A percentile compares a stretch with the other conserved stretches of the same genome.
These are phyloP conservation scores for Rhynchosporium secalis DNA, from an alignment of 2,329 filamentous ascomycete genomes.

Conservation along the genomic window DNA sequence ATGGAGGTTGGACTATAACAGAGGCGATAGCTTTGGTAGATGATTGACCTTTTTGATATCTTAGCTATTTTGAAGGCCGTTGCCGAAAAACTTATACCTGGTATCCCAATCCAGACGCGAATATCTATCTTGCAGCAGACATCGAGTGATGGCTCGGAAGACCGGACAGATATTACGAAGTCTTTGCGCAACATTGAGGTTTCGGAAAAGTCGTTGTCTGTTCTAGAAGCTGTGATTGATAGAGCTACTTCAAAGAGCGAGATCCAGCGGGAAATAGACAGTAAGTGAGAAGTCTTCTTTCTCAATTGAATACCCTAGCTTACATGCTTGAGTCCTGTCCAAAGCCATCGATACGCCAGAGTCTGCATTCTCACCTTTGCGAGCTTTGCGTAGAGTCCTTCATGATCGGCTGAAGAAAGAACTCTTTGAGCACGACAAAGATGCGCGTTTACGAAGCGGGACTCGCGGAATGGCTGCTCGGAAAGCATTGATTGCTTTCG, in stretches of 20 bases:
- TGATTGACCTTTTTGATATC: neutral
- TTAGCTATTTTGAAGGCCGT: constrained; percentile 71
- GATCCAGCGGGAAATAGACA: constrained; percentile 59
- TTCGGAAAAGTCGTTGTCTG: constrained; percentile 44
- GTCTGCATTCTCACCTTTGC: constrained; percentile 58
- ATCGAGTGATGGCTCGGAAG: constrained; percentile 35
- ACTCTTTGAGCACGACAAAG: constrained; percentile 69
- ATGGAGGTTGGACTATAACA: no score
- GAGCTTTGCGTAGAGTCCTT: constrained; percentile 60
- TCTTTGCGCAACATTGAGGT: neutral
- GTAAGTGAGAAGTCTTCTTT: constrained; percentile 42
- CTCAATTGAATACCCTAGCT: neutral
- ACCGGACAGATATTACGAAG: constrained; percentile 40
- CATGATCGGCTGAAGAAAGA: constrained; percentile 62
- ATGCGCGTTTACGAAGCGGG: constrained; percentile 72
- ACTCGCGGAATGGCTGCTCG: constrained; percentile 71
- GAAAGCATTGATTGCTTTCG: constrained; percentile 70
- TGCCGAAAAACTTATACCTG: constrained; percentile 75
- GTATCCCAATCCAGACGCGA: constrained; percentile 65
- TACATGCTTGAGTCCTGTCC: constrained; percentile 49
- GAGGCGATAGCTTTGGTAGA: no score
- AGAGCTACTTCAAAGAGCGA: constrained; percentile 56
- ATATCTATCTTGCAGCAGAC: constrained; percentile 72
- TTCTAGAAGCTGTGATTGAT: constrained; percentile 69
- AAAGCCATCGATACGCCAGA: constrained; percentile 56